Percentiles rank a stretch among this genome's conserved stretches.
phyloP scores from a whole-genome alignment of 2,329 filamentous ascomycete species.

The Aspergillus tubingensis region DNA sequence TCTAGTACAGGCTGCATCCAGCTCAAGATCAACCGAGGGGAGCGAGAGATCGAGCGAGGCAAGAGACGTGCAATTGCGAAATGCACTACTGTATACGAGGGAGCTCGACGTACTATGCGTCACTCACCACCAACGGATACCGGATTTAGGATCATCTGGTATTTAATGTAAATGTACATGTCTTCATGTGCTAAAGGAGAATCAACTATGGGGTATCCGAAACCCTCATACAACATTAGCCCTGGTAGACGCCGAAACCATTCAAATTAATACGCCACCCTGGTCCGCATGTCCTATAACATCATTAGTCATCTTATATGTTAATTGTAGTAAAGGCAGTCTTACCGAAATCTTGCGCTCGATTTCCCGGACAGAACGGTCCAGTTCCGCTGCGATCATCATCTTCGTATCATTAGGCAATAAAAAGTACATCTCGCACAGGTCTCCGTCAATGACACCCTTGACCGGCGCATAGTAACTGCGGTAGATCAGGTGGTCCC shows the following conservation, averaged over 20 bases:
- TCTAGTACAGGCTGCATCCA: slow-evolving; percentile 37
- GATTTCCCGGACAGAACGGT: slow-evolving; percentile 87
- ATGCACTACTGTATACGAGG: background rate
- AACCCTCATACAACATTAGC: slow-evolving; percentile 22
- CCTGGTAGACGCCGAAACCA: slow-evolving; percentile 28
- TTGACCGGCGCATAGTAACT: slow-evolving; percentile 97
- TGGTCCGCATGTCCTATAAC: slow-evolving; percentile 57
- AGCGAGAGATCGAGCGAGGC: slow-evolving; percentile 52
- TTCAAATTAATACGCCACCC: slow-evolving; percentile 54
- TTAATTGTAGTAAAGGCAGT: slow-evolving; percentile 10
- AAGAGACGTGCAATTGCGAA: slow-evolving; percentile 42
- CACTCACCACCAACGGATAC: background rate
- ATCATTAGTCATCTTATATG: slow-evolving; percentile 17
- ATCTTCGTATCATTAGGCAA: slow-evolving; percentile 87
- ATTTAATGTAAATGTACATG: slow-evolving; percentile 1
- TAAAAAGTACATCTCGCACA: slow-evolving; percentile 88
- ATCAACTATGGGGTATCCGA: slow-evolving; percentile 28
- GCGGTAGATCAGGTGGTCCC: slow-evolving; percentile 94
- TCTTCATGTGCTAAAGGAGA: slow-evolving; percentile 1
- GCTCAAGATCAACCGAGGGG: slow-evolving; percentile 43
- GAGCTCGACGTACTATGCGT: background rate
- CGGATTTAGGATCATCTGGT: background rate
- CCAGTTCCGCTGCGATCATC: slow-evolving; percentile 90
- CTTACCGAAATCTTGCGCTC: slow-evolving; percentile 86
- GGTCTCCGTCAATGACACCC: slow-evolving; percentile 92